Evolutionary conservation across 495 filamentous ascomycete genomes (phyloP).

Genomic region (Aspergillus indologenus): DNA sequence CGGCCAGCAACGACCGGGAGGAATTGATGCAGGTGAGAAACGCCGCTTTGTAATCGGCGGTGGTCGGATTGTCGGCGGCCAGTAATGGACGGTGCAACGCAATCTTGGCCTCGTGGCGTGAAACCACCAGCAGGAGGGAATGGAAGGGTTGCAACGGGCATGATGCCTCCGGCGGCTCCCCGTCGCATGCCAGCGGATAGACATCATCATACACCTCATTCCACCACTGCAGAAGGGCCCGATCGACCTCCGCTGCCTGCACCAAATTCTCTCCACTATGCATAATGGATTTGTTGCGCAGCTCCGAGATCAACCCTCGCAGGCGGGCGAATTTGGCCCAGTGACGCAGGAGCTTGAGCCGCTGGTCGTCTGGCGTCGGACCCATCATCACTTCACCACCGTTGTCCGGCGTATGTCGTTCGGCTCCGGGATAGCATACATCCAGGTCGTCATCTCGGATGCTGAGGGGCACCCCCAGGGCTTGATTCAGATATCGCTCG

Average conservation of each 20-base stretch:
- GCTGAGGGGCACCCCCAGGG: slow-evolving; percentile 47
- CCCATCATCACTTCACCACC: background rate
- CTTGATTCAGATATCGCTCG: slow-evolving; percentile 48
- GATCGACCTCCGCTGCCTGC: slow-evolving; percentile 37
- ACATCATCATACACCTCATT: slow-evolving; percentile 46
- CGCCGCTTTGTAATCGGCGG: slow-evolving; percentile 40
- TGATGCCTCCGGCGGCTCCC: slow-evolving; percentile 2
- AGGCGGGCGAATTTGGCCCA: slow-evolving; percentile 43
- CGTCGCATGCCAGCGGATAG: slow-evolving; percentile 27
- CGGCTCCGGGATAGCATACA: slow-evolving; percentile 46
- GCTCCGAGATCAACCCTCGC: slow-evolving; percentile 42
- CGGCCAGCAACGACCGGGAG: slow-evolving; percentile 37
- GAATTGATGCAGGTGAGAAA: slow-evolving; percentile 44
- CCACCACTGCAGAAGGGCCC: slow-evolving; percentile 44
- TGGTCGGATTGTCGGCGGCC: slow-evolving; percentile 30
- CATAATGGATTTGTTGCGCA: slow-evolving; percentile 46
- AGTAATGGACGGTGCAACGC: slow-evolving; percentile 44
- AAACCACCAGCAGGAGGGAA: slow-evolving; percentile 32
- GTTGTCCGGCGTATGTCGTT: slow-evolving; percentile 28
- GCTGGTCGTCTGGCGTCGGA: slow-evolving; percentile 15
- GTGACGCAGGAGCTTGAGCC: slow-evolving; percentile 33
- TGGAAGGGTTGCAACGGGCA: slow-evolving; percentile 28
- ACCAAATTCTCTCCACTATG: slow-evolving; percentile 33
- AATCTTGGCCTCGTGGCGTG: slow-evolving; percentile 44
- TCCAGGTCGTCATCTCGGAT: slow-evolving; percentile 52